phyloP scores from a whole-genome alignment of 2,329 filamentous ascomycete genomes.

The Diaporthe citriasiana region DNA sequence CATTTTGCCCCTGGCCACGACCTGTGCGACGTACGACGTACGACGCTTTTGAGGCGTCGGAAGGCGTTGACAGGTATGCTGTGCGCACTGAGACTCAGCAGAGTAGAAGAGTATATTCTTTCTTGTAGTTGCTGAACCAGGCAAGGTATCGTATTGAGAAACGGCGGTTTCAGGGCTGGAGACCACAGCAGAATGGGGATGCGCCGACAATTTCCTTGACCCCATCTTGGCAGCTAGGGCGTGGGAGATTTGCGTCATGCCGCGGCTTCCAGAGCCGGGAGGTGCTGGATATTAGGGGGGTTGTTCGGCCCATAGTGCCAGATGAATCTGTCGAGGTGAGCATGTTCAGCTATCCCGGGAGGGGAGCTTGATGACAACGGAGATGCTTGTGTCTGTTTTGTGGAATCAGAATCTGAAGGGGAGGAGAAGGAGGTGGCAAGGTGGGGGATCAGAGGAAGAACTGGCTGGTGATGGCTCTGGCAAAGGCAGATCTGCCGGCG shows the following conservation, averaged over 20 bases:
- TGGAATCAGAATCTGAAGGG: neutral
- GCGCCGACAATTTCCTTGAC: conserved; percentile 17
- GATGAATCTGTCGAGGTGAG: neutral
- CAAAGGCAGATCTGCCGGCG: neutral
- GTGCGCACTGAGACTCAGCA: neutral
- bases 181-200: neutral
- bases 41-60: neutral
- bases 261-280: neutral
- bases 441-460: neutral
- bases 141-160: neutral
- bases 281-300: neutral
- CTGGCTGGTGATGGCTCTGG: conserved; percentile 1
- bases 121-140: neutral
- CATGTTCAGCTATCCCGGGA: neutral
- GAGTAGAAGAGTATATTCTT: neutral
- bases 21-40: neutral
- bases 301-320: too few species aligned
- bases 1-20: neutral
- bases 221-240: conserved; percentile 29
- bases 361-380: neutral
- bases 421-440: neutral
- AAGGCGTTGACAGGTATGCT: neutral
- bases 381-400: neutral
- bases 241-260: conserved; percentile 33
- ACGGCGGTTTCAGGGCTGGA: neutral